Evolutionary conservation across 495 filamentous ascomycete genomes (phyloP), one percentile per base, ranked within the genome.

Genomic region (Mytilinidion resinicola): DNA sequence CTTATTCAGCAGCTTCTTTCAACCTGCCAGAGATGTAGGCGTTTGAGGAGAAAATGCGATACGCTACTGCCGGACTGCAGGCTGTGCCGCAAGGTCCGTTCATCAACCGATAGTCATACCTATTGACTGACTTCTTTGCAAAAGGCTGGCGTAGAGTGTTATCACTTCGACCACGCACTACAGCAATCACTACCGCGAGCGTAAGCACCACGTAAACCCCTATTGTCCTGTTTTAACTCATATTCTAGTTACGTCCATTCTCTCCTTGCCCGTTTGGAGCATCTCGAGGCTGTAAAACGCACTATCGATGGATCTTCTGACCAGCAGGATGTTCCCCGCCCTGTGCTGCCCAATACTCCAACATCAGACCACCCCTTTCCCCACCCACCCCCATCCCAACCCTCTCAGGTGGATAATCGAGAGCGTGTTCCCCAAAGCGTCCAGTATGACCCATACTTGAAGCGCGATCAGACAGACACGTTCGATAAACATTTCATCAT

Each of bases 401-500:
- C n/a, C 20, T 37, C 9, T 17, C 39, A 42, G 35, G n/a, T 41
- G 21, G 20, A 4, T 34, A 25, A 3, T 57, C 25, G 25, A 30
- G 25, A 30, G 6, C 25, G 6, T 30, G 25, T 6, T 30, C 25
- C 25, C 25, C 3, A 30, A 3, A 30, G 25, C 25, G 25, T 30
- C 25, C 3, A 30, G 25, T 30, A 30, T 30, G 2, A 30, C 25
- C 6, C 25, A 30, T 30, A 30, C 25, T 30, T 30, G 25, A 30
- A 30, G 25, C 2, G 6, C 25, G 25, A 30, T 6, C 25, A 30
- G 25, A 30, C 6, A 30, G 25, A 30, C 25, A 30, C 54, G 14
- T 57, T 57, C 42, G 54, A 57, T 46, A 57, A 57, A 21, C 54
- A 57, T 20, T 57, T 57, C 35, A 42, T 46, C 9, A 49, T 57